Evolutionary conservation across 2,329 filamentous ascomycete genomes (phyloP).

Genomic region (Bipolaris gigantea): DNA sequence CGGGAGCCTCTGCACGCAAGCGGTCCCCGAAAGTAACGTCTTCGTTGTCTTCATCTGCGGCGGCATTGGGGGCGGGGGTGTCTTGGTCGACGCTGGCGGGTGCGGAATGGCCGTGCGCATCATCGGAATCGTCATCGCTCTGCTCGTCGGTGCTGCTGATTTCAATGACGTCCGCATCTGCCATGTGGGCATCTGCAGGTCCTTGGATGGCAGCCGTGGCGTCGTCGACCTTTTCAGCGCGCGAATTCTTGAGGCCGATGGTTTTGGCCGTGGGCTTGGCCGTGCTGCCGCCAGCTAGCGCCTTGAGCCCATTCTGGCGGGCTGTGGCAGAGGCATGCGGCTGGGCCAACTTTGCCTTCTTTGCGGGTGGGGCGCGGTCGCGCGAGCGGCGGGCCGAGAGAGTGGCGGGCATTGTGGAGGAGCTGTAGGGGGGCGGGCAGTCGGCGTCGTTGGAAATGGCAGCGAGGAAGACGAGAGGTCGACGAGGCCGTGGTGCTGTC

Average conservation of each 20-base stretch:
- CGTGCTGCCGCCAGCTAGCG: conserved; percentile 33
- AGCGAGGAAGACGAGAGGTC: conserved; percentile 1
- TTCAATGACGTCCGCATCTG: conserved; percentile 47
- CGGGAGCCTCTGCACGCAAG: conserved; percentile 63
- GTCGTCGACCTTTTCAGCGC: conserved; percentile 60
- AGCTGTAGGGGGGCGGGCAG: neutral
- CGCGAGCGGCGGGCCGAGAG: conserved; percentile 30
- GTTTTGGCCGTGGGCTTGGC: conserved; percentile 52
- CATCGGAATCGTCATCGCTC: conserved; percentile 39
- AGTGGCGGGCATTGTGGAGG: conserved; percentile 37
- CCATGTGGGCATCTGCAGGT: conserved; percentile 47
- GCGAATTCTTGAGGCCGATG: conserved; percentile 56
- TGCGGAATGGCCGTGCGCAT: conserved; percentile 21
- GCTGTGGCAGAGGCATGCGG: conserved; percentile 16
- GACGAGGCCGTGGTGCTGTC: conserved; percentile 15
- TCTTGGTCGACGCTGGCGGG: conserved; percentile 35
- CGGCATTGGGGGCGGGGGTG: conserved; percentile 25
- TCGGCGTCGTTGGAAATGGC: neutral
- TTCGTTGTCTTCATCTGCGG: conserved; percentile 43
- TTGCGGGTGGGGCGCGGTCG: conserved; percentile 40
- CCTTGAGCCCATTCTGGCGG: conserved; percentile 37
- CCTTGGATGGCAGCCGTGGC: conserved; percentile 58
- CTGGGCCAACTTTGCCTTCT: conserved; percentile 44
- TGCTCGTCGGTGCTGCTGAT: conserved; percentile 54
- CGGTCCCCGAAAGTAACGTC: conserved; percentile 86